These are phyloP conservation scores for Irpex rosettiformis DNA, from an alignment of 1,284 basidiomycete species.

Conservation along the genomic window DNA sequence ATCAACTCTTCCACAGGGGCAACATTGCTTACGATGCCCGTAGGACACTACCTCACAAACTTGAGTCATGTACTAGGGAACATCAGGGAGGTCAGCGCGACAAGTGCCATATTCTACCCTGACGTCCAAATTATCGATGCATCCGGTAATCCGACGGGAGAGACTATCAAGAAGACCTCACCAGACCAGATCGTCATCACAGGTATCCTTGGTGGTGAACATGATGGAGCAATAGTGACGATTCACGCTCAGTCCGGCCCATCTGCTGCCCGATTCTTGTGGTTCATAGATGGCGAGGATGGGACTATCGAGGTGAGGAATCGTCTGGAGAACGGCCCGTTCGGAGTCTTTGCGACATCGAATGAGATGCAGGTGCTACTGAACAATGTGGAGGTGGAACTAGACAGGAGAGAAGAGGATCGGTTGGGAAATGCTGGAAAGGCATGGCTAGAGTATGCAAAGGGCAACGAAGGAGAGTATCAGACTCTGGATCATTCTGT, in stretches of 20 bases:
- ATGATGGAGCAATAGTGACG: conserved; percentile 1
- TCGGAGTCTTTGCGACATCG: not conserved
- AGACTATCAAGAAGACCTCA: conserved; percentile 14
- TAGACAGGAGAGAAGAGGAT: conserved; percentile 5
- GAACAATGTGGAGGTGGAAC: conserved; percentile 8
- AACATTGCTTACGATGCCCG: conserved; percentile 23
- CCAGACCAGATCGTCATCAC: conserved; percentile 28
- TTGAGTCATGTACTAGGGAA: conserved; percentile 27
- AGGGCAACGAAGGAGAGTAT: conserved; percentile 30
- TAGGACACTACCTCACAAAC: conserved; percentile 28
- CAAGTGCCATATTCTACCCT: conserved; percentile 23
- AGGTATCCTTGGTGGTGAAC: conserved; percentile 20
- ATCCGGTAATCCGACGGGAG: conserved; percentile 22
- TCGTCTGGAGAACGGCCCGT: not conserved
- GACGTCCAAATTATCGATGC: conserved; percentile 21
- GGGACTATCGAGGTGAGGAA: conserved; percentile 25
- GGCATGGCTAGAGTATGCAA: conserved; percentile 32
- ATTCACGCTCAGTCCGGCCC: conserved; percentile 15
- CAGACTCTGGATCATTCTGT: conserved; percentile 32
- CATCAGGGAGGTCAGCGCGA: conserved; percentile 27
- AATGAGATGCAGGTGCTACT: conserved; percentile 2
- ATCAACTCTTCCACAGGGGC: conserved; percentile 19
- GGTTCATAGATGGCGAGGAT: conserved; percentile 35
- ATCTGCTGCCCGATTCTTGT: conserved; percentile 18
- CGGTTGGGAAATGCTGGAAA: conserved; percentile 10